These are phyloP conservation scores for Ramaria sp. DNA, from an alignment of 768 basidiomycete species.

Conservation along the genomic window DNA sequence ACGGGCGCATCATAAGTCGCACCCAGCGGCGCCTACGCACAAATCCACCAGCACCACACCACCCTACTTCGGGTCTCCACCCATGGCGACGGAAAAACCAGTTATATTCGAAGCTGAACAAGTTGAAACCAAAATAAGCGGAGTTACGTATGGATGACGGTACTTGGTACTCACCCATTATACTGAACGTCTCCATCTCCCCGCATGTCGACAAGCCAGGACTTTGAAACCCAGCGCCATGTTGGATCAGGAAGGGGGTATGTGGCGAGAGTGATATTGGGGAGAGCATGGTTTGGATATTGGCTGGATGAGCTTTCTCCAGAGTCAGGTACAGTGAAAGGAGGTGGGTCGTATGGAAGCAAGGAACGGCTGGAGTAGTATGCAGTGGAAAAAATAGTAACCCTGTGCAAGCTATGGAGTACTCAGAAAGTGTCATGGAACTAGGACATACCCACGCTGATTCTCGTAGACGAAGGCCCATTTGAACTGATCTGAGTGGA, in stretches of 20 bases:
- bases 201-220: constrained; percentile 88
- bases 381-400: constrained; percentile 61
- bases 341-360: constrained; percentile 59
- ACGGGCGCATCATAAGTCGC: constrained; percentile 71
- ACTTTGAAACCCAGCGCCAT: constrained; percentile 72
- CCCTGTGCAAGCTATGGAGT: constrained; percentile 19
- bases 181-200: constrained; percentile 68
- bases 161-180: constrained; percentile 34
- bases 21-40: constrained; percentile 78
- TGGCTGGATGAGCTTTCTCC: constrained; percentile 17
- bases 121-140: background rate
- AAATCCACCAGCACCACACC: constrained; percentile 54
- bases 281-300: constrained; percentile 30
- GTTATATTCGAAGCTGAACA: constrained; percentile 59
- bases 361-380: constrained; percentile 63
- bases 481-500: constrained; percentile 44
- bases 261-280: constrained; percentile 43
- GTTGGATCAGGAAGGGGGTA: constrained; percentile 72
- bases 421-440: background rate
- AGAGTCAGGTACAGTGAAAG: constrained; percentile 53
- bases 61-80: constrained; percentile 57
- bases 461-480: constrained; percentile 81
- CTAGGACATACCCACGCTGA: constrained; percentile 55
- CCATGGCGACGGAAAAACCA: constrained; percentile 56
- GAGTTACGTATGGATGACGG: background rate